Base-by-base conservation (phyloP, 202 grass and related monocot species). In the Musa balbisiana region DNA sequence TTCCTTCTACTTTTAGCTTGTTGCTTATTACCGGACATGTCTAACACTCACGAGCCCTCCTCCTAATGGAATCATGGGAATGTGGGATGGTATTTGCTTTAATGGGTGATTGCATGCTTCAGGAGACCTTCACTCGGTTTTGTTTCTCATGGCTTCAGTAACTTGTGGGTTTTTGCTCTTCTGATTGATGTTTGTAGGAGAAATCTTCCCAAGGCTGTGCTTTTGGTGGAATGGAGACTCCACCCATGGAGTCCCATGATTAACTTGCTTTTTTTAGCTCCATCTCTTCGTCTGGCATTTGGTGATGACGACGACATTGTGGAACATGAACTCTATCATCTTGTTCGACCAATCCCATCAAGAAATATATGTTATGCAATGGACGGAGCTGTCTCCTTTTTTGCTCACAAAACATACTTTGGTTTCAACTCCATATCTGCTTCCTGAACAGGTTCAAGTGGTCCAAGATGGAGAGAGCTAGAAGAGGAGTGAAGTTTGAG, bases 401-500 rank as follows among this genome's bases (percentile, higher is more conserved):
- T 71, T 3, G 10, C 20, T 64, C 27, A 33, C 21, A 13, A 1
- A 25, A 12, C 21, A 25, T 2, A 1, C n/a, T 10, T 11, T 71
- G 13, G 14, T 33, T 17, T 12, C 67, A n/a, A 2, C 43, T n/a
- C 10, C 66, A 17, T 50, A 2, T 15, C 29, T 70, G 12, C 27
- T 64, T 70, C 15, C 19, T 20, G 5, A n/a, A 21, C 49, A 51
- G 68, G 51, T 71, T 51, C 3, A 71, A 51, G 33, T n/a, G 33
- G 27, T 82, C 50, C 49, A 15, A 71, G 55, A 96, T 96, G 92
- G 89, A 96, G 66, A 80, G 87, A 53, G 76, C 85, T 55, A 89
- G 75, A 81, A 90, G 73, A 80, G 84, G 81, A 58, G 75, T 86
- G 12, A 86, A 96, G 81, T 84, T 92, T 72, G 89, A 89, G 55